A percentile compares a stretch with the other conserved stretches of the same genome.
These are phyloP conservation scores for Eucalyptus dawsonii DNA, from an alignment of 345 rosid genomes.

Conservation along the genomic window DNA sequence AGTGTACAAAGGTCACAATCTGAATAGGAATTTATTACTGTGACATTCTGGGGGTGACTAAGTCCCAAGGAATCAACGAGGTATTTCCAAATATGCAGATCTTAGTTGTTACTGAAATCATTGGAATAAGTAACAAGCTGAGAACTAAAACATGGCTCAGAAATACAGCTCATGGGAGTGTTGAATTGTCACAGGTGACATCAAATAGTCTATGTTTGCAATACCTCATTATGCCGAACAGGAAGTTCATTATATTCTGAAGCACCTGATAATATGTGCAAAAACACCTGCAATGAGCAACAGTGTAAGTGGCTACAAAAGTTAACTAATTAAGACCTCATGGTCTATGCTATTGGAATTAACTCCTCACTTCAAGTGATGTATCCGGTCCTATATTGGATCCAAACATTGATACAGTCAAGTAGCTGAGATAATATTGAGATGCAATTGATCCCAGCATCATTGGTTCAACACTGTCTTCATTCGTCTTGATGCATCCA, in stretches of 20 bases:
- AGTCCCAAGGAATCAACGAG: background rate
- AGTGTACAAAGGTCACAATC: background rate
- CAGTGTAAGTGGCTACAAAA: background rate
- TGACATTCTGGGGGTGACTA: background rate
- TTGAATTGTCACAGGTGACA: background rate
- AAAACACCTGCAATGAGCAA: slow-evolving; percentile 40
- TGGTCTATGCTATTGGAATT: background rate
- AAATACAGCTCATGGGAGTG: background rate
- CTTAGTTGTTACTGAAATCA: background rate
- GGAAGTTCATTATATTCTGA: slow-evolving; percentile 97
- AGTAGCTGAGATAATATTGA: slow-evolving; percentile 88
- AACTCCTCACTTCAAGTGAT: slow-evolving; percentile 67
- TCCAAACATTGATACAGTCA: slow-evolving; percentile 95
- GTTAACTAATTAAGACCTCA: background rate
- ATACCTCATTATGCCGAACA: slow-evolving; percentile 97
- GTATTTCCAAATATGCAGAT: background rate
- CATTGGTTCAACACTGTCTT: slow-evolving; percentile 63
- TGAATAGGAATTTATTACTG: background rate
- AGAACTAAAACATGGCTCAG: background rate
- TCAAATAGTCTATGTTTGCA: background rate
- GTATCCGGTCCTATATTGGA: slow-evolving; percentile 91
- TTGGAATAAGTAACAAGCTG: background rate
- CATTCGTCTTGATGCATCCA: slow-evolving; percentile 82
- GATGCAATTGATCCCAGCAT: slow-evolving; percentile 94
- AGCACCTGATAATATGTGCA: slow-evolving; percentile 78